Evolutionary conservation across 2,329 filamentous ascomycete species (phyloP), one percentile per base, ranked within the genome.

Genomic region (Aspergillus persii): DNA sequence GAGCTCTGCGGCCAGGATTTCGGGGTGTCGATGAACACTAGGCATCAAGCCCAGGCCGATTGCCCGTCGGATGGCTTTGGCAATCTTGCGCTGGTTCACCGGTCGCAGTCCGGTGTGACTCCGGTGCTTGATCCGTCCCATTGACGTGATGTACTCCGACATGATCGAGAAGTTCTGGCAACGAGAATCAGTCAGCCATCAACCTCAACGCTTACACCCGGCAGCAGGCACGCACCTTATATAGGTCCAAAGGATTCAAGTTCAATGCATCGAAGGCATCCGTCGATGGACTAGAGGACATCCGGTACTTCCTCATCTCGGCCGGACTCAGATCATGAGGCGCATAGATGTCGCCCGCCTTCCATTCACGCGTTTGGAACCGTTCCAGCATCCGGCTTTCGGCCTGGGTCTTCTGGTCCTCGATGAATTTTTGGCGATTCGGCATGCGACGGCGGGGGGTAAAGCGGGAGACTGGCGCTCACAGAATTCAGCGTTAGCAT

Each of bases 31-130:
- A 79, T 99, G 91, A 57, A 96, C 89, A 74, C 89, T 96, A 27
- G 95, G 95, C 84, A 98, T 92, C 61, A 98, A 81, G 15, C 95
- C 95, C 71, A 97, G 84, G 1, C 93, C 95, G 69, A 98, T 89
- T 23, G 91, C 89, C 68, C 95, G 85, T 65, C 95, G 83, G 69
- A 99, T 90, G 55, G 96, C 94, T 81, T 96, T 97, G 62, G 94
- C 90, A 72, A 99, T 87, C 79, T 89, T 92, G 66, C 95, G 85
- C 81, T 99, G 95, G 81, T 98, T 98, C 65, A 91, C 89, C 2
- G 90, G 90, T 58, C 91, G 85, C 61, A 99, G 81, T 12, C 91
- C 92, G 0, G 93, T 98, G 27, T 88, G 81, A 5, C 76, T 83
- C n/a, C 85, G 82, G 73, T 89, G 87, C 78, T 86, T 90, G 74